Evolutionary conservation across 305 asterid genomes (phyloP).

Genomic region (Caryopteris hybrid): DNA sequence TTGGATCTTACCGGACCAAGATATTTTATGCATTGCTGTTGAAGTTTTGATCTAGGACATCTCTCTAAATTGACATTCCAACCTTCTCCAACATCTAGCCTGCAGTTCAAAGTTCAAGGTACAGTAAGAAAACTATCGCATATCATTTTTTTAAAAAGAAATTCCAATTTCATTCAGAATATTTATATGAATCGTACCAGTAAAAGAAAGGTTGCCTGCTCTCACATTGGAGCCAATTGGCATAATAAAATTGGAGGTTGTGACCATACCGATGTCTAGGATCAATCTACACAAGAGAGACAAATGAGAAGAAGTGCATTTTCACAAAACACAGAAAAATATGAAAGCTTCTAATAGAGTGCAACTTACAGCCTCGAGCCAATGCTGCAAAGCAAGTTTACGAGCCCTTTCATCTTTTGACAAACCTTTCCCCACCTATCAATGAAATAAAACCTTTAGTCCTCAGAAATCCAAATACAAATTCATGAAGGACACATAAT

Average conservation of each 20-base stretch:
- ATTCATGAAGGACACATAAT: too few species aligned
- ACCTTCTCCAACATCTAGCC: constrained; percentile 91
- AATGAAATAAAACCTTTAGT: not conserved
- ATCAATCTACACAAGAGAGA: constrained; percentile 55
- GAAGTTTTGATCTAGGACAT: constrained; percentile 68
- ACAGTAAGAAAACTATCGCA: too few species aligned
- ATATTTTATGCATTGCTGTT: constrained; percentile 81
- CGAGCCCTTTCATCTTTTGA: constrained; percentile 82
- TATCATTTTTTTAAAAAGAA: too few species aligned
- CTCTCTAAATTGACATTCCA: constrained; percentile 63
- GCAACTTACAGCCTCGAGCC: constrained; percentile 92
- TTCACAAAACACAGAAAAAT: not conserved
- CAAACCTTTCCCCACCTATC: constrained; percentile 84
- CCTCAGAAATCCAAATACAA: not conserved
- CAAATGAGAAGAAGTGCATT: not conserved
- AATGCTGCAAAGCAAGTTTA: constrained; percentile 88
- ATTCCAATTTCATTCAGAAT: too few species aligned
- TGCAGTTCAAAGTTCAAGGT: constrained; percentile 11
- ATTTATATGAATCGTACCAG: constrained; percentile 45
- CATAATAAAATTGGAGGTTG: constrained; percentile 75
- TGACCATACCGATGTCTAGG: constrained; percentile 90
- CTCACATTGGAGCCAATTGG: constrained; percentile 73
- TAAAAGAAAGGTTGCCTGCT: constrained; percentile 86
- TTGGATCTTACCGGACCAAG: constrained; percentile 78
- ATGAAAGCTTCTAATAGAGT: not conserved